Evolutionary conservation across 1,284 basidiomycete species (phyloP), one percentile per base, ranked within the genome.

Genomic region (Boletus smithii): DNA sequence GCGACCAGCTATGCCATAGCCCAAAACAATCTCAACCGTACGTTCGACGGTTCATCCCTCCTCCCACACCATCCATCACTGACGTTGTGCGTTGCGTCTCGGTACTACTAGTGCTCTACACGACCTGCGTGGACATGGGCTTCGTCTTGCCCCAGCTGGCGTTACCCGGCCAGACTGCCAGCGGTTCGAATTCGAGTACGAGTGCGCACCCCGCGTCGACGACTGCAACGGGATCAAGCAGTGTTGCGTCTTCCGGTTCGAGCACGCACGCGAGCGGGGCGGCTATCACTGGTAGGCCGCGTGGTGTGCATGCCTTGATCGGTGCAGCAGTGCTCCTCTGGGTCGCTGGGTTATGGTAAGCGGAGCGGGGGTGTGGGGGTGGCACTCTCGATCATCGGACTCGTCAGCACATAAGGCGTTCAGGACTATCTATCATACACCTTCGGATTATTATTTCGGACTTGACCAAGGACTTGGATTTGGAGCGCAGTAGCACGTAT

Each of bases 141-240:
- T 57, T 68, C 42, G 44, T 55, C 11, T 55, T 74, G 10, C 66
- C 69, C 0, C 60, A 57, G 22, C 51, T 70, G 35, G 67, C 65
- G 3, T 56, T 76, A 6, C 74, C 75, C 0, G 74, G 74, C 2
- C 72, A 76, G 60, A 54, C 64, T 30, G 57, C 64, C 0, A 62
- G 63, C 32, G 59, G 63, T 33, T 49, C 65, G 14, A 58, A 59
- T 17, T 58, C 63, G n/a, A 62, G 56, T 4, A 42, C 51, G 3
- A 30, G 35, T 14, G 14, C 31, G 7, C 27, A 31, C 3, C 6
- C 44, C 8, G 26, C 44, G 5, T 20, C 48, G 5, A 38, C 38
- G 8, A n/a, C 32, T 6, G 9, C 32, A 10, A 29, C 39, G 3
- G 22, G 32, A 42, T 41, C 59, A 16, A 16, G 30, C 8, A 18